Conservation (phyloP, 352 stramenopile species). For the Pythium scleroteichum region DNA sequence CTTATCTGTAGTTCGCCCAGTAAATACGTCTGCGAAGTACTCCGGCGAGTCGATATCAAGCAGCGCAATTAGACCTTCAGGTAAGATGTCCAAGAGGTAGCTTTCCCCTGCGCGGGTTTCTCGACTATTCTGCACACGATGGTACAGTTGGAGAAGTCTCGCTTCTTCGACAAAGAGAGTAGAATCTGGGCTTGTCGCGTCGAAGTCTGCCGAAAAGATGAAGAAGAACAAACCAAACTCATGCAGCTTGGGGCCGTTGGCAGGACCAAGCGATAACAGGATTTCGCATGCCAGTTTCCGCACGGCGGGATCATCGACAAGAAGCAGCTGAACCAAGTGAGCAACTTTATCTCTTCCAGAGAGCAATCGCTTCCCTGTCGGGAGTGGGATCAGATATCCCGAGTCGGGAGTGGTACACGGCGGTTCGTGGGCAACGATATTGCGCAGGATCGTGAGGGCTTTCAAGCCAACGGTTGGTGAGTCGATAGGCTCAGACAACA, state of each 20-base stretch:
- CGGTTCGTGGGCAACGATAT: slow-evolving; percentile 66
- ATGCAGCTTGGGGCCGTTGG: slow-evolving; percentile 52
- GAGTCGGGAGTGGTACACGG: slow-evolving; percentile 13
- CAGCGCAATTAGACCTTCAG: slow-evolving; percentile 67
- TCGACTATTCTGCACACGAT: slow-evolving; percentile 57
- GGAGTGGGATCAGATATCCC: slow-evolving; percentile 52
- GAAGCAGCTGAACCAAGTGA: slow-evolving; percentile 62
- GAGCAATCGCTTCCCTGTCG: slow-evolving; percentile 57
- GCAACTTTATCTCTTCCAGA: slow-evolving; percentile 47
- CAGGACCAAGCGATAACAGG: slow-evolving; percentile 50
- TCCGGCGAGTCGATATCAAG: slow-evolving; percentile 67
- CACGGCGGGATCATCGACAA: slow-evolving; percentile 57
- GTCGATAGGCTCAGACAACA: slow-evolving; percentile 66
- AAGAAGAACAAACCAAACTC: slow-evolving; percentile 75
- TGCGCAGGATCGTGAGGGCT: slow-evolving; percentile 58
- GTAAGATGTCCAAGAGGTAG: slow-evolving; percentile 68
- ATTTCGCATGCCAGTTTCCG: slow-evolving; percentile 64
- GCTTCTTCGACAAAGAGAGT: slow-evolving; percentile 58
- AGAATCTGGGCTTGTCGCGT: slow-evolving; percentile 30
- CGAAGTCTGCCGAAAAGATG: slow-evolving; percentile 41
- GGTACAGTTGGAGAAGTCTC: slow-evolving; percentile 57
- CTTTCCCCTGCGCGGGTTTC: slow-evolving; percentile 57
- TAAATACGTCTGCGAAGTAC: slow-evolving; percentile 68
- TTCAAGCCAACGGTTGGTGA: slow-evolving; percentile 40
- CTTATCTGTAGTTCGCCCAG: slow-evolving; percentile 53